Base-by-base conservation (phyloP, 2,329 filamentous ascomycete genomes). In the Paecilomyces sp. region DNA sequence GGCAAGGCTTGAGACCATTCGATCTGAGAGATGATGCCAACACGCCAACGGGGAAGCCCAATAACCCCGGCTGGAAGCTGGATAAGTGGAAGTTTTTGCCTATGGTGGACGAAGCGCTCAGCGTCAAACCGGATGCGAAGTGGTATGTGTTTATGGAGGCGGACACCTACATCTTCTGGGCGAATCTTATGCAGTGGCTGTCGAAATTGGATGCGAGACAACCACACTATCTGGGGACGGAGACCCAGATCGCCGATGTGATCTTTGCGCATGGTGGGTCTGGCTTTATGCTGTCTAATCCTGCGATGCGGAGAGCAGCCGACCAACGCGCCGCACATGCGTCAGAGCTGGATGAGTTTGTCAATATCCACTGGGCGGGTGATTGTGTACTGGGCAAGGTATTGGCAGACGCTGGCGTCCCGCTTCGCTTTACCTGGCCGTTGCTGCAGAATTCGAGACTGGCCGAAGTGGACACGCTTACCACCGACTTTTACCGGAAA, bases 141-240 rank as follows among this genome's bases (percentile, higher is more conserved):
- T 86, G 83, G 83, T 86, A 79, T 61, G 73, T 84, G 58, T 86
- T 86, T 67, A 79, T 84, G 54, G 83, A 85, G 64, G 79, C 82
- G 0, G 84, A 86, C 66, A 85, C 83, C 0, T 85, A 83, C 63
- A 68, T 85, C 50, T 73, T 83, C 9, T 83, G 83, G 75, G 72
- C 77, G 34, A 83, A 82, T 33, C 64, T 85, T 50, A 66, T 84
- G 15, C 70, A 76, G 25, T 86, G 82, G 82, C 74, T 86, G 24
- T 72, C 74, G 18, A 72, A 77, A 24, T 79, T 82, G 62, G 79
- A 86, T 66, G 63, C 79, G 2, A 69, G 67, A 1, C 68, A 81
- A 60, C 79, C 80, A 4, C 71, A 75, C 54, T 86, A 85, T 65
- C 76, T 84, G 33, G 83, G 82, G 47, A 82, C 81, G 33, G 79